Percentiles rank a stretch among this genome's conserved stretches.
Evolutionary conservation across 1,284 basidiomycete species (phyloP).

Genomic region (Ustilago bromivora): DNA sequence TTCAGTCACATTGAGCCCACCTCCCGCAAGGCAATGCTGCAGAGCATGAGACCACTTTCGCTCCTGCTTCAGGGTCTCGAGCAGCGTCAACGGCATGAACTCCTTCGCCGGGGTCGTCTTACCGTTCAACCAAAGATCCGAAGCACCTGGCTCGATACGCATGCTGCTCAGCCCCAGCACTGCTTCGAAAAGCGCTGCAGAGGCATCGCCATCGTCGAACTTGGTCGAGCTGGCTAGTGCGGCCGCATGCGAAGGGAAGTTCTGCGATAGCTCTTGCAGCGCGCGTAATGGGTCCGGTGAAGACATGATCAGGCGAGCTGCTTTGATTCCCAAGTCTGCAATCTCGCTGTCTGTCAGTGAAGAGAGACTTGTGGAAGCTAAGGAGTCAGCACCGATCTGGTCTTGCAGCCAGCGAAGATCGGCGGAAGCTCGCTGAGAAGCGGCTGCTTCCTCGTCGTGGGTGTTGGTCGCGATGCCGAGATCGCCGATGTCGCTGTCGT

Average conservation of each 20-base stretch:
- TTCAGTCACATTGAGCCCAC: constrained; percentile 76
- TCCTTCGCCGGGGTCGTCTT: constrained; percentile 32
- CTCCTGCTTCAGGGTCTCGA: constrained; percentile 76
- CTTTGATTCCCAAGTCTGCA: constrained; percentile 46
- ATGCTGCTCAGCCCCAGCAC: constrained; percentile 35
- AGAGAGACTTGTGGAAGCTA: constrained; percentile 7
- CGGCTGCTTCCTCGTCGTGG: constrained; percentile 15
- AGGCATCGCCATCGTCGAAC: constrained; percentile 24
- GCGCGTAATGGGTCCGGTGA: constrained; percentile 62
- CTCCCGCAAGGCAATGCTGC: constrained; percentile 74
- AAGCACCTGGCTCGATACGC: constrained; percentile 51
- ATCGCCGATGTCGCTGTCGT: constrained; percentile 36
- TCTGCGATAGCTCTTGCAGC: constrained; percentile 57
- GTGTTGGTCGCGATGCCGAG: constrained; percentile 24
- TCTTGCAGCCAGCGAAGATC: constrained; percentile 31
- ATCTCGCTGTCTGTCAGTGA: constrained; percentile 41
- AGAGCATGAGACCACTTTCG: constrained; percentile 74
- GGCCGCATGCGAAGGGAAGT: constrained; percentile 61
- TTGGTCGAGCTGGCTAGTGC: constrained; percentile 49
- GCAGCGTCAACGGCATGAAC: constrained; percentile 44
- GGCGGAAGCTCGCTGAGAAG: constrained; percentile 5
- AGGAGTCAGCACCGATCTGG: constrained; percentile 28
- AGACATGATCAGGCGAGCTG: constrained; percentile 48
- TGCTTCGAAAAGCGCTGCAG: constrained; percentile 36
- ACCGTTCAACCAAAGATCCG: constrained; percentile 67